These are phyloP conservation scores for Cytospora mali DNA, from an alignment of 2,329 filamentous ascomycete species.

Conservation along the genomic window DNA sequence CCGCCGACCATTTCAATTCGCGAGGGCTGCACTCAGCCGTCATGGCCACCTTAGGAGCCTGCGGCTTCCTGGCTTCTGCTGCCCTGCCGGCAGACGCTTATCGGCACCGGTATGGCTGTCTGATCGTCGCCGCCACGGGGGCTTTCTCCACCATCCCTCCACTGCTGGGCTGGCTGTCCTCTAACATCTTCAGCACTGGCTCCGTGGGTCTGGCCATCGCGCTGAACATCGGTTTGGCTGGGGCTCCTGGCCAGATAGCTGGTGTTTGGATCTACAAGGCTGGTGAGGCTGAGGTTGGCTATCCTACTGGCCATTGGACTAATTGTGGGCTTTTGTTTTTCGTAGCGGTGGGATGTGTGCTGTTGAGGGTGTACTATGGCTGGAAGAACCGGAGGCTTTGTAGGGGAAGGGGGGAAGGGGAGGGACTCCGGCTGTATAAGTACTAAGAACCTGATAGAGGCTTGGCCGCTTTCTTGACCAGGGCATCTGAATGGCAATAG, in stretches of 20 bases:
- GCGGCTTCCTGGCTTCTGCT: conserved; percentile 63
- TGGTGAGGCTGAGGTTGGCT: conserved; percentile 60
- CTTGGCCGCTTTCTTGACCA: not conserved
- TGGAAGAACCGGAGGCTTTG: conserved; percentile 45
- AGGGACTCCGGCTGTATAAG: conserved; percentile 45
- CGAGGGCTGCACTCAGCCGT: conserved; percentile 49
- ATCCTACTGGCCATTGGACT: conserved; percentile 71
- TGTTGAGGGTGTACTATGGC: conserved; percentile 59
- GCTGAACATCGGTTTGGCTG: conserved; percentile 67
- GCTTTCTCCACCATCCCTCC: conserved; percentile 71
- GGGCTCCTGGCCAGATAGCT: conserved; percentile 70
- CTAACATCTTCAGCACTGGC: conserved; percentile 67
- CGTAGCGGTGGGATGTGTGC: conserved; percentile 56
- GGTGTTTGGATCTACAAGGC: conserved; percentile 76
- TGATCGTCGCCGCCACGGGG: conserved; percentile 68
- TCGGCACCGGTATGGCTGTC: conserved; percentile 64
- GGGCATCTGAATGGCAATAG: not conserved
- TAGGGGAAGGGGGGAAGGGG: conserved; percentile 36
- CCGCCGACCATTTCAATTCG: conserved; percentile 64
- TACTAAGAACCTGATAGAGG: conserved; percentile 33
- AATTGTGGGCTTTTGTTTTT: conserved; percentile 64
- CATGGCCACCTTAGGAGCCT: conserved; percentile 47
- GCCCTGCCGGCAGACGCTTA: conserved; percentile 63
- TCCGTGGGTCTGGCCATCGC: conserved; percentile 70
- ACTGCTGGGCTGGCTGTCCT: conserved; percentile 70